Base-by-base conservation (phyloP, 768 basidiomycete species). In the Russula sp. region DNA sequence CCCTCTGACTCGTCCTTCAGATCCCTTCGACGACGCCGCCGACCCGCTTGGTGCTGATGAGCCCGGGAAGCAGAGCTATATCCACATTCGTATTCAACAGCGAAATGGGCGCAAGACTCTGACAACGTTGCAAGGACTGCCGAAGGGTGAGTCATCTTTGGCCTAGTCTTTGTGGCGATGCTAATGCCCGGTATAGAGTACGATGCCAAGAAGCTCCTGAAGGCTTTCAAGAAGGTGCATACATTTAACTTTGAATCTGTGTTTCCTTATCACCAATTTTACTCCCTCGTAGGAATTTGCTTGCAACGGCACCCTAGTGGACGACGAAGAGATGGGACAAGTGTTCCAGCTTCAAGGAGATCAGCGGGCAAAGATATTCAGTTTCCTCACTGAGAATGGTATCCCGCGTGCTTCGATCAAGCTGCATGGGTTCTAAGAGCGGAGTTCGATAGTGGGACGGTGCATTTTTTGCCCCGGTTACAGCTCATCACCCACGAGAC, bases 331-430 rank as follows among this genome's bases (percentile, higher is more conserved):
- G 78, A 85, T 93, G 79, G 97, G 97, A 61, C 84, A 94, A 78
- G 92, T 99, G 74, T 92, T 99, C 72, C 97, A 99, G 78, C 87
- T 99, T 67, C 97, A 98, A 75, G 97, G 97, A 65, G 97, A 99
- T 77, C 97, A 99, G 76, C 85, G 97, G 56, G 75, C 81, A 73
- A 94, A 95, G 82, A 96, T 98, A 68, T 84, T 83, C 58, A 83
- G 79, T 54, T 98, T 98, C 82, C 86, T 99, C 68, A 79, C 81
- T 65, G 87, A 90, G 71, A 87, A 92, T 68, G 91, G 90, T 55
- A 81, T 96, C 55, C 81, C 85, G 59, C 89, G 82, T 77, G 73
- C 76, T 69, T 87, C 84, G 59, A 90, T 94, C 79, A 94, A 91
- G 78, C 76, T 93, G 59, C 92, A 94, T 76, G 91, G 91, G 64